These are phyloP conservation scores for Hypoxylon sp. DNA, from an alignment of 2,329 filamentous ascomycete species.

Conservation along the genomic window DNA sequence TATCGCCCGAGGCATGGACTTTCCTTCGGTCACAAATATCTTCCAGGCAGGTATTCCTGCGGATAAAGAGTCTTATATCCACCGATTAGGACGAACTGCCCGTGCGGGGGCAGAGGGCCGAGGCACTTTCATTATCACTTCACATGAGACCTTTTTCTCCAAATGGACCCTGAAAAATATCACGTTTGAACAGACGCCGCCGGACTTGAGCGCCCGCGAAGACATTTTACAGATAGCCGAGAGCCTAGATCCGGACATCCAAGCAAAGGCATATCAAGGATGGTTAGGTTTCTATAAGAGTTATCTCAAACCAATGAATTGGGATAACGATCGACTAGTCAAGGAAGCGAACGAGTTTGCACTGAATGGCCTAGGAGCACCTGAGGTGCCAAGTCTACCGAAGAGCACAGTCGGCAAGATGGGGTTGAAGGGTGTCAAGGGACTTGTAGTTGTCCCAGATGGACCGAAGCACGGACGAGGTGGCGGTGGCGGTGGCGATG, in stretches of 20 bases:
- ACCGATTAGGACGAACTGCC: conserved; percentile 76
- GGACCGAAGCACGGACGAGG: conserved; percentile 12
- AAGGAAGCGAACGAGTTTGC: conserved; percentile 67
- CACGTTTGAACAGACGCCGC: conserved; percentile 63
- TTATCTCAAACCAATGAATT: conserved; percentile 60
- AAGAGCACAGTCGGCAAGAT: conserved; percentile 69
- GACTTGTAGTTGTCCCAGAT: conserved; percentile 64
- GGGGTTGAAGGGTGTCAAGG: conserved; percentile 68
- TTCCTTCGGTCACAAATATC: conserved; percentile 77
- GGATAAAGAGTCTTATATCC: conserved; percentile 75
- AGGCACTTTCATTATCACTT: conserved; percentile 71
- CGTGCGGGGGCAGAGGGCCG: conserved; percentile 75
- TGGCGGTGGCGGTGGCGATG: conserved; percentile 14
- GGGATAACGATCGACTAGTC: conserved; percentile 60
- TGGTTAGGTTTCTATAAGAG: conserved; percentile 71
- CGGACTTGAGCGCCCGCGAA: conserved; percentile 61
- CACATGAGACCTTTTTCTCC: conserved; percentile 67
- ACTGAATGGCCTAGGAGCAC: conserved; percentile 61
- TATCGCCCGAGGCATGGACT: conserved; percentile 80
- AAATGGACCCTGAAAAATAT: conserved; percentile 68
- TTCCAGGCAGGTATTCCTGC: conserved; percentile 74
- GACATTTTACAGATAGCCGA: conserved; percentile 60
- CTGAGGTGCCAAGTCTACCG: conserved; percentile 63
- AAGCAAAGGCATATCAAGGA: conserved; percentile 68
- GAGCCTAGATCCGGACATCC: conserved; percentile 61